A percentile compares a stretch with the other conserved stretches of the same genome.
Conservation (phyloP, 1,284 basidiomycete genomes). For the Sporisorium graminicola region DNA sequence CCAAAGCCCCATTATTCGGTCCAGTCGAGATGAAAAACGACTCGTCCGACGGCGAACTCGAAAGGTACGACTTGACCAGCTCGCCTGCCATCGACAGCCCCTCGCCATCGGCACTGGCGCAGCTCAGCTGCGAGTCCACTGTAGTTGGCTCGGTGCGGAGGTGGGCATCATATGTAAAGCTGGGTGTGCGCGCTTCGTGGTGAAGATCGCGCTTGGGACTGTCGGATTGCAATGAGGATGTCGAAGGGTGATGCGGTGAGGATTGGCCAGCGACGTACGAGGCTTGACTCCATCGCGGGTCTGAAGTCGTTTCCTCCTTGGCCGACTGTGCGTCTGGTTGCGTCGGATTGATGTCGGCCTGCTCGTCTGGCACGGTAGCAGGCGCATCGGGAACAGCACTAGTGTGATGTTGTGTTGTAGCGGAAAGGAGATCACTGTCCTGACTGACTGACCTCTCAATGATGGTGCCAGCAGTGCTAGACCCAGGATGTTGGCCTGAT, state of each 20-base stretch:
- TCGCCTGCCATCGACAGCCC: constrained; percentile 23
- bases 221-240: constrained; percentile 17
- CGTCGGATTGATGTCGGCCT: not conserved
- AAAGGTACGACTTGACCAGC: constrained; percentile 29
- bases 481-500: constrained; percentile 3
- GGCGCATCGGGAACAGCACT: not conserved
- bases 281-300: constrained; percentile 33
- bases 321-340: not conserved
- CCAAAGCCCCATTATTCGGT: not conserved
- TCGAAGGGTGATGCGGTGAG: constrained; percentile 18
- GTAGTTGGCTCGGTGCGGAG: constrained; percentile 33
- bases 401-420: not conserved
- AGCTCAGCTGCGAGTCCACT: constrained; percentile 37
- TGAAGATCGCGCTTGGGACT: constrained; percentile 14
- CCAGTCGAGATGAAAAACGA: constrained; percentile 22
- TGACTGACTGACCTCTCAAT: constrained; percentile 23
- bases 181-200: constrained; percentile 21
- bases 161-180: constrained; percentile 30
- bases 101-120: constrained; percentile 12
- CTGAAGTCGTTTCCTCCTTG: constrained; percentile 3
- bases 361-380: not conserved
- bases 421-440: constrained; percentile 16
- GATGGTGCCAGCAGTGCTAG: constrained; percentile 34
- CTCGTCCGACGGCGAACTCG: constrained; percentile 33
- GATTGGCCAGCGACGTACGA: constrained; percentile 15